Conservation (phyloP, 2,329 filamentous ascomycete species). For the Cyclaneusma minus region DNA sequence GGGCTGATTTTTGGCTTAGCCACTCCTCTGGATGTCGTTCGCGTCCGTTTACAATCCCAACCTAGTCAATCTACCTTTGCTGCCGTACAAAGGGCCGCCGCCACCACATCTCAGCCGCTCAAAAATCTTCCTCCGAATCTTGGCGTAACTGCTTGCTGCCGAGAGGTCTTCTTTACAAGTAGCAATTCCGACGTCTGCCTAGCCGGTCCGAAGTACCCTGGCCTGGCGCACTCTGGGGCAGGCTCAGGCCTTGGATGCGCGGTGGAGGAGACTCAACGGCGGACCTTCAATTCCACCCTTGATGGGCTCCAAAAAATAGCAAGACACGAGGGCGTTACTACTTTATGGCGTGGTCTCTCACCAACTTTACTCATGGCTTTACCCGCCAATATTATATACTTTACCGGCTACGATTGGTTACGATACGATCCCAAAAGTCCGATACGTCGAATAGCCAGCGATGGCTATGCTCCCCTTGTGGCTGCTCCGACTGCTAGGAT, state of each 20-base stretch:
- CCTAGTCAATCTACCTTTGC: constrained; percentile 31
- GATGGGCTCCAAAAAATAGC: constrained; percentile 92
- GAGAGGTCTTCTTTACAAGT: constrained; percentile 92
- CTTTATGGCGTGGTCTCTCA: constrained; percentile 86
- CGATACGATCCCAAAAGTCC: constrained; percentile 61
- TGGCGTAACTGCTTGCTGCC: constrained; percentile 86
- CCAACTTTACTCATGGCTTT: constrained; percentile 89
- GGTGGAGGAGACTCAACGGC: constrained; percentile 71
- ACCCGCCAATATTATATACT: constrained; percentile 95
- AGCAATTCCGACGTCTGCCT: constrained; percentile 63
- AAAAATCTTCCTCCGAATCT: constrained; percentile 65
- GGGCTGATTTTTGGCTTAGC: too few species aligned
- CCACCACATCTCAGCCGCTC: constrained; percentile 35
- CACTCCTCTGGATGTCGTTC: constrained; percentile 91
- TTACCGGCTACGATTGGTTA: constrained; percentile 94
- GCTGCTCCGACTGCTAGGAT: constrained; percentile 68
- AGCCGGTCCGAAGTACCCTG: constrained; percentile 15
- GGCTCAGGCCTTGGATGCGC: constrained; percentile 73
- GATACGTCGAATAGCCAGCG: constrained; percentile 44
- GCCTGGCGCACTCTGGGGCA: constrained; percentile 22
- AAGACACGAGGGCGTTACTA: constrained; percentile 72
- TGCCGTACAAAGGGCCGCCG: constrained; percentile 36
- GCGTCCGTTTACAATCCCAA: constrained; percentile 87
- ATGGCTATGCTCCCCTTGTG: constrained; percentile 63
- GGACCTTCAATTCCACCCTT: constrained; percentile 76